Evolutionary conservation across 371 early-diverging fungal genomes (phyloP), one percentile per base, ranked within the genome.

Genomic region (Circinella umbellata): DNA sequence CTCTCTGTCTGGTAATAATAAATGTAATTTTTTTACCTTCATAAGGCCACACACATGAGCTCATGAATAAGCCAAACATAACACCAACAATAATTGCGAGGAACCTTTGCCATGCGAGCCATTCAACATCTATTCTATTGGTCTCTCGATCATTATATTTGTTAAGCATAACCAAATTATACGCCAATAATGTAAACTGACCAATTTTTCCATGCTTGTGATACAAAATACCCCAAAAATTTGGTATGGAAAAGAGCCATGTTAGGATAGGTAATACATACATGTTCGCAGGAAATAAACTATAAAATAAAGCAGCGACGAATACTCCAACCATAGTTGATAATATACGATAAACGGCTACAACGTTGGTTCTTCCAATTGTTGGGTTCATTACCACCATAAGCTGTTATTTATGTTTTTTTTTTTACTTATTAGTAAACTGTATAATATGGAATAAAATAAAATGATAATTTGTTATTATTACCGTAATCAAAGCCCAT

Each of bases 331-430:
- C 73, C 10, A 91, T 70, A 0, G 94, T 95, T 7, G 94, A 92
- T n/a, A 91, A 80, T 3, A 93, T 81, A 27, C 94, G 90, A 73
- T 92, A 92, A 4, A 93, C 64, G 34, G 91, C 92, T 10, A 91
- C 87, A 0, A 89, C 61, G 59, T 92, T 92, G 1, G 95, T 90
- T 1, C 92, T 94, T 20, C 96, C 96, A 0, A 93, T 92, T 0
- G 94, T 94, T 8, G 95, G 95, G 2, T 91, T 91, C 93, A 95
- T 92, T 18, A 94, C 90, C 3, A 93, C 92, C 70, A 92, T 84
- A 42, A 89, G 72, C 77, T 85, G 66, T 27, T 27, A 27, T 27
- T 2, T 1, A 27, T 27, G 27, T 39, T 60, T 37, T 53, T 51
- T 11, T 53, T 39, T 11, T 37, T 37, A 42, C 49, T 49, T 20